phyloP scores from a whole-genome alignment of 768 basidiomycete species.

The Multifurca ochricompacta region DNA sequence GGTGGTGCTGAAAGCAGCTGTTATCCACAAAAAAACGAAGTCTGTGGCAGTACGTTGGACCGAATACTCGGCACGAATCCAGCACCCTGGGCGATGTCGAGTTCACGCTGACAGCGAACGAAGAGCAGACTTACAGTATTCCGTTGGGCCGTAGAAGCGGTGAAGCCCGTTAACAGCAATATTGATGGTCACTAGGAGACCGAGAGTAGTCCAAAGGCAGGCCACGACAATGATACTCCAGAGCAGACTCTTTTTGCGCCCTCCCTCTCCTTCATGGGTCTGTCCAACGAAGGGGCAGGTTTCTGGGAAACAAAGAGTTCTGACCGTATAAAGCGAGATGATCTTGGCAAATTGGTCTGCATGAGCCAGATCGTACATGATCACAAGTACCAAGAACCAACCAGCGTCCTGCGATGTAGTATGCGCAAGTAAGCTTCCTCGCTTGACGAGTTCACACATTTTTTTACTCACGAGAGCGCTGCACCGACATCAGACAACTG shows the following conservation, averaged over 20 bases:
- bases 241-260: background rate
- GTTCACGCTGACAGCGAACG: too few species aligned
- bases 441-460: background rate
- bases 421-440: background rate
- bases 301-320: conserved; percentile 29
- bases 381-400: background rate
- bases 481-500: conserved; percentile 9
- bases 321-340: conserved; percentile 36
- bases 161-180: conserved; percentile 26
- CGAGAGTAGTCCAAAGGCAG: conserved; percentile 33
- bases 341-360: conserved; percentile 18
- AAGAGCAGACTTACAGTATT: conserved; percentile 31
- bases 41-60: conserved; percentile 38
- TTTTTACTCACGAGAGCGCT: conserved; percentile 6
- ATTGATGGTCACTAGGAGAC: conserved; percentile 34
- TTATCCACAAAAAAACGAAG: conserved; percentile 44
- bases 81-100: conserved; percentile 36
- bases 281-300: background rate
- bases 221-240: conserved; percentile 20
- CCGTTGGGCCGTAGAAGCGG: conserved; percentile 37
- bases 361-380: background rate
- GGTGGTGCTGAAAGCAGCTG: conserved; percentile 34
- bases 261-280: background rate
- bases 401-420: conserved; percentile 4
- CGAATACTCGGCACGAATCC: conserved; percentile 34